These are phyloP conservation scores for Torulaspora maleeae DNA, from an alignment of 805 yeast species.

Conservation along the genomic window DNA sequence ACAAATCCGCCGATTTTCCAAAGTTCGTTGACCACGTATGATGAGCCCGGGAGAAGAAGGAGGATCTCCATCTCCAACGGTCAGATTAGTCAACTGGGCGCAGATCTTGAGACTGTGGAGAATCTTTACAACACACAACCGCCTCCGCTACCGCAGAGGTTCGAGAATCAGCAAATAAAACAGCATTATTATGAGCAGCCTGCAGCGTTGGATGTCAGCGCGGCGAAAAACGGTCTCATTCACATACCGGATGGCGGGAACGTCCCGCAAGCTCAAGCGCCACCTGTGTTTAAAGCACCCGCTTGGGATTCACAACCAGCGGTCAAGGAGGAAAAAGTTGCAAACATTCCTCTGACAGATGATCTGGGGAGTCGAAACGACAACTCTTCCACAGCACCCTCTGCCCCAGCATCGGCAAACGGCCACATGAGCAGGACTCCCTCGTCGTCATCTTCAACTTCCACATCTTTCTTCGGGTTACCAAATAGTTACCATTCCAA, in stretches of 20 bases:
- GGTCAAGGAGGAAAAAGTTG: background rate
- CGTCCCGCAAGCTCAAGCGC: background rate
- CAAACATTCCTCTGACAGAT: background rate
- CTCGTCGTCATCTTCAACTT: slow-evolving; percentile 3
- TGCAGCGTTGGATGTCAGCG: background rate
- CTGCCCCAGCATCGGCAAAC: slow-evolving; percentile 6
- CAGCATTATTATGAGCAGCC: slow-evolving; percentile 12
- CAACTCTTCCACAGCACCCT: background rate
- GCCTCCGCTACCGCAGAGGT: slow-evolving; percentile 20
- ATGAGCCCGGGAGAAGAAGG: slow-evolving; percentile 39
- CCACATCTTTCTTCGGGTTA: slow-evolving; percentile 1
- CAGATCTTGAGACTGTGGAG: slow-evolving; percentile 37
- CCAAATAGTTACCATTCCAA: background rate
- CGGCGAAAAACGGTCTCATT: background rate
- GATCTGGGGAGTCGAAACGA: background rate
- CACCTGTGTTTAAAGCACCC: background rate
- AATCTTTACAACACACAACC: slow-evolving; percentile 37
- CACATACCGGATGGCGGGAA: background rate
- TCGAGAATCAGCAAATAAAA: slow-evolving; percentile 8
- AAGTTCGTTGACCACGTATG: slow-evolving; percentile 36
- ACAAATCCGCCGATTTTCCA: slow-evolving; percentile 46
- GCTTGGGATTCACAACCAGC: background rate
- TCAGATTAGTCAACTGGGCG: slow-evolving; percentile 71
- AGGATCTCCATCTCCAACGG: slow-evolving; percentile 81
- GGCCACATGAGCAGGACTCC: slow-evolving; percentile 35